phyloP scores from a whole-genome alignment of 345 rosid species.

The Hibiscus tridactylites region DNA sequence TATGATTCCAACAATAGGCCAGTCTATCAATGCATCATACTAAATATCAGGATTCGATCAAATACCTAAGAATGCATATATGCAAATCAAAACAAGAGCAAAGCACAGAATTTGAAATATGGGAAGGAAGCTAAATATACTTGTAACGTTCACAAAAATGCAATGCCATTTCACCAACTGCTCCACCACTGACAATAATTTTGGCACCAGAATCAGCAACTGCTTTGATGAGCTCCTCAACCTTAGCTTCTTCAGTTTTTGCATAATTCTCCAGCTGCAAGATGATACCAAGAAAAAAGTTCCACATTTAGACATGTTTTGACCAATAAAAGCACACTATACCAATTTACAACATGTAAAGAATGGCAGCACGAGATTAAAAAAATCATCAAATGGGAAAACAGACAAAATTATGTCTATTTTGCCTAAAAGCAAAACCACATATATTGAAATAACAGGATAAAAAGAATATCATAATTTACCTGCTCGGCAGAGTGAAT shows the following conservation, averaged over 20 bases:
- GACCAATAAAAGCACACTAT: not conserved
- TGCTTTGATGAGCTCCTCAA: conserved; percentile 86
- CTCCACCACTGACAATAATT: conserved; percentile 88
- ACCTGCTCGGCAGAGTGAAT: conserved; percentile 95
- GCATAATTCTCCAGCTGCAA: conserved; percentile 89
- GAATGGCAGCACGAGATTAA: not conserved
- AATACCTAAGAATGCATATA: not conserved
- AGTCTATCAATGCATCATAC: not conserved
- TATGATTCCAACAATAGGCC: not conserved
- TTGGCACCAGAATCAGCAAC: conserved; percentile 96
- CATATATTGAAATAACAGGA: not conserved
- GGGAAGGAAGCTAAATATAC: conserved; percentile 31
- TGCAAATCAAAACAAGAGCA: not conserved
- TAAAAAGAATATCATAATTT: not conserved
- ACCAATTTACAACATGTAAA: not conserved
- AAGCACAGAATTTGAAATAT: not conserved
- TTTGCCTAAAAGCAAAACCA: not conserved
- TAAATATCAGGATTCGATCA: not conserved
- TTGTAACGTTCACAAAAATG: conserved; percentile 99
- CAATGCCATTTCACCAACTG: conserved; percentile 98
- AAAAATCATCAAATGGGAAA: not conserved
- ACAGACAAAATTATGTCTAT: not conserved
- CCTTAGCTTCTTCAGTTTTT: conserved; percentile 94
- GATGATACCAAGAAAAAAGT: not conserved
- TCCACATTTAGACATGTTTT: not conserved